Evolutionary conservation across 352 stramenopile genomes (phyloP).

Genomic region (Globisporangium canariense): DNA sequence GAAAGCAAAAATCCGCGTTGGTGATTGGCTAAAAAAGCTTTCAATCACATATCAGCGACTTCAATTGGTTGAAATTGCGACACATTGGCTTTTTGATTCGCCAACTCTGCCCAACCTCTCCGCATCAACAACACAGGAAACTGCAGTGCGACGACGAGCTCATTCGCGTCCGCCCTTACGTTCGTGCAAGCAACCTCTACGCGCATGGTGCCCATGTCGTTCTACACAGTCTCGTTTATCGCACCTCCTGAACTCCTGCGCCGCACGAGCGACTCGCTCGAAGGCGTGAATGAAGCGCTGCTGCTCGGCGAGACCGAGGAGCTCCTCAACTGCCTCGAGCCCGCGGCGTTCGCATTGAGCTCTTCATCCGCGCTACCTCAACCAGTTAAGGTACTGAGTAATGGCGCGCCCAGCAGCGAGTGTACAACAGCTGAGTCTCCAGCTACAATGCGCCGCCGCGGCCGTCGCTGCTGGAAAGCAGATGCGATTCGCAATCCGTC

Average conservation of each 20-base stretch:
- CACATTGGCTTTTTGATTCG: no score
- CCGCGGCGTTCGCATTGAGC: conserved; percentile 5
- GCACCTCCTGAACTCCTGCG: not conserved
- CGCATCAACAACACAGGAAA: not conserved
- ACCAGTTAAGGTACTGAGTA: no score
- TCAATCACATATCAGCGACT: no score
- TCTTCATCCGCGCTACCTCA: not conserved
- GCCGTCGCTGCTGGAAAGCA: not conserved
- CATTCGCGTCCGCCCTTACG: not conserved
- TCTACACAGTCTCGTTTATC: not conserved
- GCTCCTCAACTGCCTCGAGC: conserved; percentile 14
- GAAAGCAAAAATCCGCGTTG: no score
- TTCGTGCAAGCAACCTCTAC: no score
- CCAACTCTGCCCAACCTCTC: not conserved
- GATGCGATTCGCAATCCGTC: conserved; percentile 10
- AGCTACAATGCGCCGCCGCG: not conserved
- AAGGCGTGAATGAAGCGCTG: conserved; percentile 11
- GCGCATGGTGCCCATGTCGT: not conserved
- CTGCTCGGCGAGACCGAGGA: conserved; percentile 13
- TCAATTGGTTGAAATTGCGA: no score
- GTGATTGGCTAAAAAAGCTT: no score
- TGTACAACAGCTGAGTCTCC: not conserved
- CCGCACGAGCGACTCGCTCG: not conserved
- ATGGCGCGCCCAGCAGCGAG: no score
- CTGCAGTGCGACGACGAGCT: not conserved